Evolutionary conservation across 306 rosid genomes (phyloP).

Genomic region (Citrullus mucosospermus): DNA sequence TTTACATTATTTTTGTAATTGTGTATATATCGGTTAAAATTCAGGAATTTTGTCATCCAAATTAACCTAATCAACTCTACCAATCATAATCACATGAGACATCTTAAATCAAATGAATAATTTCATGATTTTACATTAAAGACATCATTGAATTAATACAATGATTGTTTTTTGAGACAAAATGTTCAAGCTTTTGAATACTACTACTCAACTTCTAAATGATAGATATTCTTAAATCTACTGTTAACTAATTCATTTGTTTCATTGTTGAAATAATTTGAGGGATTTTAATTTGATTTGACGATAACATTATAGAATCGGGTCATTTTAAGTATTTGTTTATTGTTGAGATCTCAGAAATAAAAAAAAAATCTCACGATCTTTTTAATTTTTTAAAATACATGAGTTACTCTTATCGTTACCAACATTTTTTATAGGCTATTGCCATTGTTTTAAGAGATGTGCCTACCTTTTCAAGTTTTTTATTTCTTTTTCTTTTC

Average conservation of each 20-base stretch:
- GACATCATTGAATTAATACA: not conserved
- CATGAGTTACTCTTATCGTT: too few species aligned
- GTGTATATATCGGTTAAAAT: not conserved
- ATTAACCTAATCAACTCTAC: not conserved
- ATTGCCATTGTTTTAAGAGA: too few species aligned
- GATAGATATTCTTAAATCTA: not conserved
- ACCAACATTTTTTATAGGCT: too few species aligned
- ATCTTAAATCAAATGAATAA: not conserved
- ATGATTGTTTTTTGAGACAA: not conserved
- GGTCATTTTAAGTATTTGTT: too few species aligned
- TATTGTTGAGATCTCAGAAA: too few species aligned
- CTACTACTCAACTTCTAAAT: not conserved
- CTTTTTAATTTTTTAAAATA: too few species aligned
- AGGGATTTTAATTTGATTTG: too few species aligned
- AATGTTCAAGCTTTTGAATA: not conserved
- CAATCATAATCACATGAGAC: not conserved
- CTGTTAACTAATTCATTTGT: not conserved
- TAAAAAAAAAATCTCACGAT: too few species aligned
- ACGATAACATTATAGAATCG: too few species aligned
- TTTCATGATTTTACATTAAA: not conserved
- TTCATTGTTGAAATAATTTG: not conserved
- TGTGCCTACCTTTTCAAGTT: too few species aligned
- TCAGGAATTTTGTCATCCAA: not conserved
- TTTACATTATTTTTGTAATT: too few species aligned
- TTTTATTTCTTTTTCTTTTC: too few species aligned